phyloP scores from a whole-genome alignment of 1,139 yeast genomes.

The Sugiyamaella novakii region DNA sequence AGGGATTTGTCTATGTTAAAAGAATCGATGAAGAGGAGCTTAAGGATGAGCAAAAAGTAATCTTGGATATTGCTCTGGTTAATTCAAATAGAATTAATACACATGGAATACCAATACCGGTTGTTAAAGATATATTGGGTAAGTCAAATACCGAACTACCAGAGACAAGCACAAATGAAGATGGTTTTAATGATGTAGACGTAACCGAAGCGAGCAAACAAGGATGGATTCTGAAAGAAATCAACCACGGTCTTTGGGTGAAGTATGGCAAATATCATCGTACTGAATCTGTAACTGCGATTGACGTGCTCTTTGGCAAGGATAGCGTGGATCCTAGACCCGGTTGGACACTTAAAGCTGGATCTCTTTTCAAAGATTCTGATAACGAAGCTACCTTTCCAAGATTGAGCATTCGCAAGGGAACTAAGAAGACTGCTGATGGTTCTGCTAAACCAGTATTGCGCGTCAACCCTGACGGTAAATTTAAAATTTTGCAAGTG shows the following conservation, averaged over 20 bases:
- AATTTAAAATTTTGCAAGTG: slow-evolving; percentile 76
- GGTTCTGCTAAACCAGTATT: slow-evolving; percentile 41
- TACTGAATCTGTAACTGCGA: slow-evolving; percentile 45
- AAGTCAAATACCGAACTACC: neutral
- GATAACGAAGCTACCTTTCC: slow-evolving; percentile 33
- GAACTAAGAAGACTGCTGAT: slow-evolving; percentile 24
- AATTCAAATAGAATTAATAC: slow-evolving; percentile 19
- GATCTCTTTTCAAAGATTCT: slow-evolving; percentile 34
- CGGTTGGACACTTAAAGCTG: slow-evolving; percentile 58
- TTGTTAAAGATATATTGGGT: slow-evolving; percentile 23
- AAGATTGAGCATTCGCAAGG: slow-evolving; percentile 44
- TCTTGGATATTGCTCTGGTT: slow-evolving; percentile 37
- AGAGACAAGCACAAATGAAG: slow-evolving; percentile 16
- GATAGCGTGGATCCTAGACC: slow-evolving; percentile 79
- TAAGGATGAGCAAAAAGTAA: slow-evolving; percentile 31
- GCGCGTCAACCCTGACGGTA: slow-evolving; percentile 46
- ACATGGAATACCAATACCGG: slow-evolving; percentile 30
- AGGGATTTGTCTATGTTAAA: slow-evolving; percentile 36
- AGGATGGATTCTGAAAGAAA: slow-evolving; percentile 17
- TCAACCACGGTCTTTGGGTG: slow-evolving; percentile 49
- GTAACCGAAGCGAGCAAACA: slow-evolving; percentile 11
- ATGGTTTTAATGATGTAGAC: slow-evolving; percentile 17
- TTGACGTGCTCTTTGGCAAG: slow-evolving; percentile 70
- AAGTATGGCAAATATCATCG: slow-evolving; percentile 45
- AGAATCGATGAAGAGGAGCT: slow-evolving; percentile 36